These are phyloP conservation scores for Ustilago esculenta DNA, from an alignment of 1,284 basidiomycete genomes.

Conservation along the genomic window DNA sequence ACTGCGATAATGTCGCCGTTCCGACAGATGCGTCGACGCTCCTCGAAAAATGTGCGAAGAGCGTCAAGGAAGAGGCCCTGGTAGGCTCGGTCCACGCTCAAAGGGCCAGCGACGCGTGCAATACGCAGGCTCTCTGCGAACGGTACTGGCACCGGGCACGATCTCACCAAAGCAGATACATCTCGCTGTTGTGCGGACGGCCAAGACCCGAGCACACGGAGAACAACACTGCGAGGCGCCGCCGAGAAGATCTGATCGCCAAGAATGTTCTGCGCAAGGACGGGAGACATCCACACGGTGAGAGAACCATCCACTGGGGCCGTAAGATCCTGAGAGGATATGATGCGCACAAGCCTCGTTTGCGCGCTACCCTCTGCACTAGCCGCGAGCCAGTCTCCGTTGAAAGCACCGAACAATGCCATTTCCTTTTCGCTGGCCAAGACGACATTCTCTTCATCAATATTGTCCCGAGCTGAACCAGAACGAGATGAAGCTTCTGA, in stretches of 20 bases:
- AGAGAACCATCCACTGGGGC: not conserved
- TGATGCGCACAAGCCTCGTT: conserved; percentile 50
- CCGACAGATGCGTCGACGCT: conserved; percentile 75
- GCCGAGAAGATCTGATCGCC: conserved; percentile 27
- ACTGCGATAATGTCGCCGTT: conserved; percentile 84
- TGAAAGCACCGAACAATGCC: conserved; percentile 78
- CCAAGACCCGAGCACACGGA: conserved; percentile 35
- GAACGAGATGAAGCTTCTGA: conserved; percentile 6
- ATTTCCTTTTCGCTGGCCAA: conserved; percentile 71
- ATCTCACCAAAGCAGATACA: conserved; percentile 42
- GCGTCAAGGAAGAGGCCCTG: conserved; percentile 77
- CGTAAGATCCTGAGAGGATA: conserved; percentile 24
- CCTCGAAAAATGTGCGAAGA: conserved; percentile 77
- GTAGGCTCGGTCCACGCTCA: conserved; percentile 78
- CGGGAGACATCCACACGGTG: conserved; percentile 46
- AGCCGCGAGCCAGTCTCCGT: conserved; percentile 84
- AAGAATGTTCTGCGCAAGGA: conserved; percentile 56
- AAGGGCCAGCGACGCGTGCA: conserved; percentile 82
- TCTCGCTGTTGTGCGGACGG: conserved; percentile 17
- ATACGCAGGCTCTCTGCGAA: conserved; percentile 73
- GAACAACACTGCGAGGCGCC: conserved; percentile 8
- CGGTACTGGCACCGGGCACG: conserved; percentile 56
- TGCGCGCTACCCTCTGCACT: conserved; percentile 15
- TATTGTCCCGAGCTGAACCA: conserved; percentile 30
- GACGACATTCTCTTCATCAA: conserved; percentile 57